These are phyloP conservation scores for Cytospora paraplurivora DNA, from an alignment of 2,329 filamentous ascomycete genomes.

Conservation along the genomic window DNA sequence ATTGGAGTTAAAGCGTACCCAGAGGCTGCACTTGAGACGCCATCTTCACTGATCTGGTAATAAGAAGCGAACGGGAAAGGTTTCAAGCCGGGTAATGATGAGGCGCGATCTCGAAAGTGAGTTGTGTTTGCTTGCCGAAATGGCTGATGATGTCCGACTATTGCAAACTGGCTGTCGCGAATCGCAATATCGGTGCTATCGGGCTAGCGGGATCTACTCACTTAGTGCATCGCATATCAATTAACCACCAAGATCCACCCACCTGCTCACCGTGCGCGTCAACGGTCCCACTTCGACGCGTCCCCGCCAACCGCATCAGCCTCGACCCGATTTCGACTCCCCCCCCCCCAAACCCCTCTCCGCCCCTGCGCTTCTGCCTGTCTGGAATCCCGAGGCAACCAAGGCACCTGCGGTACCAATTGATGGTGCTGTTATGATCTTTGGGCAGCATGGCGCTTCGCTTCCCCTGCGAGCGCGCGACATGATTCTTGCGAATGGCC, in stretches of 20 bases:
- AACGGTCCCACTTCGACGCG: background rate
- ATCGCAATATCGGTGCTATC: slow-evolving; percentile 23
- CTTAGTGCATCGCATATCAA: background rate
- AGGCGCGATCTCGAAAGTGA: slow-evolving; percentile 4
- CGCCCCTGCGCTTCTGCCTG: slow-evolving; percentile 26
- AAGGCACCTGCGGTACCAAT: slow-evolving; percentile 8
- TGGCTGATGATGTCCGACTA: slow-evolving; percentile 17
- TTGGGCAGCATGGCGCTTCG: slow-evolving; percentile 28
- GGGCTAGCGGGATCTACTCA: slow-evolving; percentile 1
- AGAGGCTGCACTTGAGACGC: slow-evolving; percentile 74
- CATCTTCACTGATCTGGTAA: slow-evolving; percentile 47
- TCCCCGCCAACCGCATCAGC: background rate
- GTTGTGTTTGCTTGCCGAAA: slow-evolving; percentile 4
- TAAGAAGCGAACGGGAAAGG: background rate
- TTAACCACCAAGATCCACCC: too few species aligned
- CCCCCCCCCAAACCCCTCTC: slow-evolving; percentile 3
- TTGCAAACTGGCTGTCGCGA: slow-evolving; percentile 18
- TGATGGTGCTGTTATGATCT: slow-evolving; percentile 24
- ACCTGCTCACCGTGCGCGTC: background rate
- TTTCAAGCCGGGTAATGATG: slow-evolving; percentile 1
- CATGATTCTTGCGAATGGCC: slow-evolving; percentile 23
- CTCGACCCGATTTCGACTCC: background rate
- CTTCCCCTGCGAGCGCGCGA: slow-evolving; percentile 15
- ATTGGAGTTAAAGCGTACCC: slow-evolving; percentile 48
- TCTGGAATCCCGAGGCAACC: background rate